phyloP scores from a whole-genome alignment of 768 basidiomycete genomes.

The Sistotremastrum suecicum region DNA sequence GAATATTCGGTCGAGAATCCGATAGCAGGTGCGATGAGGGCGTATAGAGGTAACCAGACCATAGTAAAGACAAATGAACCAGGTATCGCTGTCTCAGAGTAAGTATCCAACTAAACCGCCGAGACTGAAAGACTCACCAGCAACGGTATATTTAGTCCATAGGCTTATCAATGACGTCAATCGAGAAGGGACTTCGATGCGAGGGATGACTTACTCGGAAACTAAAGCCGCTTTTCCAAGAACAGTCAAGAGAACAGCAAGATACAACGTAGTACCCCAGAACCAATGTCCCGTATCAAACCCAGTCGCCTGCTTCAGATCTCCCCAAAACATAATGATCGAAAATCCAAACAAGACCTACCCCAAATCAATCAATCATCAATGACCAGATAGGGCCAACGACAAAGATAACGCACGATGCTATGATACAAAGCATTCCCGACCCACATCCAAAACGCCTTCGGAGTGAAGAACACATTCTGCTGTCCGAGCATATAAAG shows the following conservation, averaged over 20 bases:
- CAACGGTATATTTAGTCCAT: conserved; percentile 99
- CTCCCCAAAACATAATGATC: conserved; percentile 84
- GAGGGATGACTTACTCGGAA: conserved; percentile 63
- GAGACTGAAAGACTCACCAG: conserved; percentile 32
- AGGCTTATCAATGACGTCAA: conserved; percentile 34
- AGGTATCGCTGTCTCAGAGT: conserved; percentile 57
- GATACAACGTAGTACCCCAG: conserved; percentile 95
- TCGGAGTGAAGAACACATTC: conserved; percentile 87
- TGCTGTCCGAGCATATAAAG: conserved; percentile 88
- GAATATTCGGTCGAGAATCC: conserved; percentile 83
- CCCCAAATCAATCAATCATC: not conserved
- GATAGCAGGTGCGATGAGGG: conserved; percentile 68
- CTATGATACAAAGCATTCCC: conserved; percentile 84
- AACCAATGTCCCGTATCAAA: conserved; percentile 92
- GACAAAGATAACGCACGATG: conserved; percentile 35
- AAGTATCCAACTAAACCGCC: conserved; percentile 2
- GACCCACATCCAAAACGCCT: conserved; percentile 87
- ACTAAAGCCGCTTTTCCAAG: conserved; percentile 94
- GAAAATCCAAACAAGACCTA: conserved; percentile 85
- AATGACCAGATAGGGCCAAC: not conserved
- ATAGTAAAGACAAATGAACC: conserved; percentile 97
- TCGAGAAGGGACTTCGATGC: not conserved
- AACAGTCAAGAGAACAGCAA: conserved; percentile 85
- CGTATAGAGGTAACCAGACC: conserved; percentile 86
- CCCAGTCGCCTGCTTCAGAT: conserved; percentile 68